Evolutionary conservation across 1,139 yeast species (phyloP).

Genomic region (Yamadazyma dushanensis): DNA sequence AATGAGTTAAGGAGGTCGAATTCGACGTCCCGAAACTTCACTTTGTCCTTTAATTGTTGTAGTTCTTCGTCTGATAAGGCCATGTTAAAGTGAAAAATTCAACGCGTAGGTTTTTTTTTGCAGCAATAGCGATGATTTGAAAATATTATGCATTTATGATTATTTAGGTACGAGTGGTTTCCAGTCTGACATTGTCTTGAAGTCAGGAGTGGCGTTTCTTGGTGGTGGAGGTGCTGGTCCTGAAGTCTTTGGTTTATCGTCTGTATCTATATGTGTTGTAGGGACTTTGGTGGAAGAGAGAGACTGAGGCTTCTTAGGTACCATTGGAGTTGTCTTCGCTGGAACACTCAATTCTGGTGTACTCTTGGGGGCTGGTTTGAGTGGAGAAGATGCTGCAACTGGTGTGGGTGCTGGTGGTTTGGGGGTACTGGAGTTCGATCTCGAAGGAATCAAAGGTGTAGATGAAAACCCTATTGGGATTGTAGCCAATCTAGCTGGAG

Average conservation of each 20-base stretch:
- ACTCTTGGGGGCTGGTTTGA: not conserved
- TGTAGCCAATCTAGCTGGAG: conserved; percentile 25
- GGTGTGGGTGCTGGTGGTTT: conserved; percentile 9
- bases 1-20: conserved; percentile 30
- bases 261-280: conserved; percentile 4
- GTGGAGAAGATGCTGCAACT: conserved; percentile 3
- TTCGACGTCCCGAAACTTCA: conserved; percentile 16
- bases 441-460: conserved; percentile 42
- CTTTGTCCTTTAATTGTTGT: not conserved
- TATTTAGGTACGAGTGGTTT: conserved; percentile 56
- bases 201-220: conserved; percentile 13
- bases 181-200: conserved; percentile 52
- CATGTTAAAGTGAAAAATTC: not conserved
- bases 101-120: conserved; percentile 1
- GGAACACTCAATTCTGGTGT: conserved; percentile 6
- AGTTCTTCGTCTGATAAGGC: not conserved
- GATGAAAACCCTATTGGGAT: conserved; percentile 39
- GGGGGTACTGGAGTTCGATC: conserved; percentile 33
- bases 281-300: conserved; percentile 19
- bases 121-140: not conserved
- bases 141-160: not conserved
- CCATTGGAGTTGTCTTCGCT: conserved; percentile 27
- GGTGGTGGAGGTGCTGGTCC: conserved; percentile 33
- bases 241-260: conserved; percentile 6
- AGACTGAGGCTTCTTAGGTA: conserved; percentile 37